Evolutionary conservation across 2,329 filamentous ascomycete genomes (phyloP), one percentile per base, ranked within the genome.

Genomic region (Monosporascus sp.): DNA sequence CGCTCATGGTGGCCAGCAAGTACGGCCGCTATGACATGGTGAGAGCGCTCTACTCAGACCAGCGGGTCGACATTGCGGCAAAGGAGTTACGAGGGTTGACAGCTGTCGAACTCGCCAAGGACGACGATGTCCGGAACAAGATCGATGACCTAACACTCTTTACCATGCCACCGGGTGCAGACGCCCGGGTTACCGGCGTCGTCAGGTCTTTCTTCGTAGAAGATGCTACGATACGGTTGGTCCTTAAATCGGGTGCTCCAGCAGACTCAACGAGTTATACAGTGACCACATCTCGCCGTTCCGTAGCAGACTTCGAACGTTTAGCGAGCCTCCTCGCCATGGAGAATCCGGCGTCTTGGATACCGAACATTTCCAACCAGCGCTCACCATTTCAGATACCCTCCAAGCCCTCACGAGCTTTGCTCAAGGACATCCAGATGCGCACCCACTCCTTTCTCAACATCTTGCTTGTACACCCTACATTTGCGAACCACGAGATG

Each of bases 1-100:
- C 94, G 2, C 77, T 99, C 53, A 99, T 99, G 94, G 88, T 99
- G 57, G 93, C 93, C 7, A 97, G 93, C 79, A 99, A 99, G 70
- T 99, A 97, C 66, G 94, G 94, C 37, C 84, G 94, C 57, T 88
- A 96, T 51, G 94, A 97, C 63, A 90, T 96, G 78, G 93, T 99
- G 18, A 81, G 92, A 54, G 86, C 87, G 9, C 78, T 99, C 6
- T 97, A 96, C 69, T 82, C 87, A 43, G 94, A 99, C 67, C 83
- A 90, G 24, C 79, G 95, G 61, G 91, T 97, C 5, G 94, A 99
- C 66, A 74, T 93, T 15, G 85, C 87, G 43, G 84, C 92, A 31
- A 89, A 88, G 68, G 95, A 99, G 68, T 73, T 89, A 17, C 84
- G 94, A 55, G 94, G 94, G 0, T 77, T 99, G 62, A 97, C 93